Percentiles rank a stretch among this genome's conserved stretches.
Conservation (phyloP, 345 rosid species). For the Mangifera indica region DNA sequence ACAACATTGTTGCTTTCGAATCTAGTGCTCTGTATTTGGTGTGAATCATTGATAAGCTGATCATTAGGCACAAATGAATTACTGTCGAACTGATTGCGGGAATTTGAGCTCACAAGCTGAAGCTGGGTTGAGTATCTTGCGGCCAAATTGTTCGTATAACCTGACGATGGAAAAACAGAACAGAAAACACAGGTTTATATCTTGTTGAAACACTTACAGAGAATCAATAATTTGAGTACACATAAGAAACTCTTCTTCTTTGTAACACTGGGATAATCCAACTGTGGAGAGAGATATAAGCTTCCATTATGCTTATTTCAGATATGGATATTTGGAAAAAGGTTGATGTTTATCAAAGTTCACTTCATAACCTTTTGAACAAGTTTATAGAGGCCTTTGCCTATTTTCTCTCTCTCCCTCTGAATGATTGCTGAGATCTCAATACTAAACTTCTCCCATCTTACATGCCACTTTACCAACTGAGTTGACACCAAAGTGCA, state of each 20-base stretch:
- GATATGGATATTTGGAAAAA: neutral
- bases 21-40: slow-evolving; percentile 47
- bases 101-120: slow-evolving; percentile 53
- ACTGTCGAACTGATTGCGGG: slow-evolving; percentile 46
- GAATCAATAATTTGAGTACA: neutral
- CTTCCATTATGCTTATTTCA: neutral
- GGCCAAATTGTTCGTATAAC: slow-evolving; percentile 49
- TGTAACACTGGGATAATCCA: neutral
- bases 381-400: neutral
- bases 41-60: slow-evolving; percentile 45
- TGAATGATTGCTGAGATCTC: neutral
- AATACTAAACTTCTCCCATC: neutral
- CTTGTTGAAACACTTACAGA: neutral
- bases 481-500: neutral
- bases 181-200: neutral
- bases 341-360: neutral
- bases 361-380: neutral
- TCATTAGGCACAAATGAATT: slow-evolving; percentile 41
- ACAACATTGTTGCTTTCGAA: slow-evolving; percentile 38
- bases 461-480: neutral
- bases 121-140: slow-evolving; percentile 50
- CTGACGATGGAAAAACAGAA: slow-evolving; percentile 34
- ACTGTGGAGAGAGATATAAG: neutral
- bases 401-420: neutral
- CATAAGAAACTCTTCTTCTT: neutral